phyloP scores from a whole-genome alignment of 495 filamentous ascomycete genomes.

The Jackrogersella minutella region DNA sequence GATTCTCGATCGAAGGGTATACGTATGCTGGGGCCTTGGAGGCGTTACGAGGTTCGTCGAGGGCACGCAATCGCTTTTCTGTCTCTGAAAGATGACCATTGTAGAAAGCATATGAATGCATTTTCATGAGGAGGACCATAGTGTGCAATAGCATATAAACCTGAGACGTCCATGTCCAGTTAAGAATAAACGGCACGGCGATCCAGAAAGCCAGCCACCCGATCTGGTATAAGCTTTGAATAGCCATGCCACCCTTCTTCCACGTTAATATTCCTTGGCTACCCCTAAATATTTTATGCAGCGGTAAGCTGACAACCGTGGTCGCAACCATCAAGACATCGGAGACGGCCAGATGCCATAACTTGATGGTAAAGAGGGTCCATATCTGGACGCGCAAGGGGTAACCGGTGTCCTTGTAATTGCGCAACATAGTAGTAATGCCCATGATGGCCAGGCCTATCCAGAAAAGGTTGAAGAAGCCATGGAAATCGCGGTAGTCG shows the following conservation, averaged over 20 bases:
- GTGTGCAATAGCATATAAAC: conserved; percentile 94
- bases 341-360: conserved; percentile 84
- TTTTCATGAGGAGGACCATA: conserved; percentile 94
- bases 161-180: conserved; percentile 93
- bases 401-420: conserved; percentile 92
- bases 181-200: conserved; percentile 83
- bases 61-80: conserved; percentile 74
- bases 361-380: conserved; percentile 82
- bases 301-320: conserved; percentile 73
- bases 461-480: conserved; percentile 98
- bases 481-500: conserved; percentile 92
- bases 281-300: conserved; percentile 73
- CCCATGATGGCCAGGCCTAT: conserved; percentile 96
- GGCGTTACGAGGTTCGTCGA: conserved; percentile 78
- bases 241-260: conserved; percentile 74
- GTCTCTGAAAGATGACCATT: conserved; percentile 94
- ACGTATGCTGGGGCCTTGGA: conserved; percentile 73
- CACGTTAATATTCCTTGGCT: conserved; percentile 69
- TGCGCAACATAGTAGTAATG: conserved; percentile 87
- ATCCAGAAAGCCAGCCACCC: conserved; percentile 87
- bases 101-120: conserved; percentile 98
- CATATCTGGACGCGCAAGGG: conserved; percentile 85
- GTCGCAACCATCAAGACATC: conserved; percentile 84
- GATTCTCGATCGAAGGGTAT: conserved; percentile 74
- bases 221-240: conserved; percentile 84